Evolutionary conservation across 2,329 filamentous ascomycete genomes (phyloP).

Genomic region (Rosellinia necatrix): DNA sequence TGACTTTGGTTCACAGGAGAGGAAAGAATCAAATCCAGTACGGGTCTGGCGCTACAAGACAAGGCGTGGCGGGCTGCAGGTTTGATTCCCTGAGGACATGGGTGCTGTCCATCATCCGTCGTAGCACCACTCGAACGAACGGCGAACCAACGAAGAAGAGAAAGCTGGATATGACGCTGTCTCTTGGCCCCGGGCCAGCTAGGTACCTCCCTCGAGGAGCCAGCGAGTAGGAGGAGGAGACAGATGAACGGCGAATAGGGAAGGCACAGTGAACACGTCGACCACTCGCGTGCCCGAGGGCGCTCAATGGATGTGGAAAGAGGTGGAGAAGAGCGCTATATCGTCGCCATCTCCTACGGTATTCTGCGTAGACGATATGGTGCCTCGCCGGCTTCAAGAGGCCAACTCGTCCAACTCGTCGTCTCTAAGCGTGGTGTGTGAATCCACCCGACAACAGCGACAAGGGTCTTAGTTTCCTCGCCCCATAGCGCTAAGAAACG

Average conservation of each 20-base stretch:
- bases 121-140: not conserved
- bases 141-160: constrained; percentile 4
- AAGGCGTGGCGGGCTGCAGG: constrained; percentile 26
- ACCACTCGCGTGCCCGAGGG: constrained; percentile 20
- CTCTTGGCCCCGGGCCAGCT: constrained; percentile 17
- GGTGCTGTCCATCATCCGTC: constrained; percentile 8
- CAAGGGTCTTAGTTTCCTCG: constrained; percentile 33
- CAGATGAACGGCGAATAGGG: constrained; percentile 24
- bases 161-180: constrained; percentile 11
- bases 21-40: constrained; percentile 16
- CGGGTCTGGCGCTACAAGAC: constrained; percentile 21
- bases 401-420: constrained; percentile 19
- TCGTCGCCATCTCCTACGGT: constrained; percentile 17
- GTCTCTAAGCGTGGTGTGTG: constrained; percentile 29
- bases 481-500: constrained; percentile 25
- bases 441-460: constrained; percentile 26
- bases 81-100: constrained; percentile 7
- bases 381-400: not conserved
- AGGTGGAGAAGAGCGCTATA: constrained; percentile 20
- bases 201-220: constrained; percentile 6
- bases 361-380: constrained; percentile 8
- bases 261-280: constrained; percentile 17
- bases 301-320: constrained; percentile 16
- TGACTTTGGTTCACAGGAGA: constrained; percentile 22
- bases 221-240: constrained; percentile 10